Conservation (phyloP, 225 moss, liverwort and hornwort genomes). For the Antitrichia curtipendula region DNA sequence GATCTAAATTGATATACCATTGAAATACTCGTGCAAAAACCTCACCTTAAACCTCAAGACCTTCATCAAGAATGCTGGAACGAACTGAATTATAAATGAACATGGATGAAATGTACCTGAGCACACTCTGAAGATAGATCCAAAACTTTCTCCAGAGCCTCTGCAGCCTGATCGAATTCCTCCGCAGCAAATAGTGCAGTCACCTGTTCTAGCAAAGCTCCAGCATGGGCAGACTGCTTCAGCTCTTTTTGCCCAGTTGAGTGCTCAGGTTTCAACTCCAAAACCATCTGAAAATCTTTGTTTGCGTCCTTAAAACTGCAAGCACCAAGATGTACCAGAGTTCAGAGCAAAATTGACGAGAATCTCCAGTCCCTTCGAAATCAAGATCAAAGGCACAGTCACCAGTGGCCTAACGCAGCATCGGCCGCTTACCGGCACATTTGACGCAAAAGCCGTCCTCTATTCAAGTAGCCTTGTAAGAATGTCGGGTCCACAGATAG, state of each 20-base stretch:
- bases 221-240: conserved; percentile 41
- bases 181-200: conserved; percentile 36
- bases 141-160: conserved; percentile 49
- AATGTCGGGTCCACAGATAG: conserved; percentile 59
- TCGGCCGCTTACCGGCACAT: conserved; percentile 56
- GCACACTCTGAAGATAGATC: conserved; percentile 23
- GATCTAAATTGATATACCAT: not conserved
- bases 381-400: not conserved
- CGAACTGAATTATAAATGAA: not conserved
- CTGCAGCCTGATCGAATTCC: conserved; percentile 43
- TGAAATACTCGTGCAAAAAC: not conserved
- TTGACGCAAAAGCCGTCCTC: conserved; percentile 74
- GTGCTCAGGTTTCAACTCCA: conserved; percentile 68
- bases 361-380: not conserved
- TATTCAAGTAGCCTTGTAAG: conserved; percentile 71
- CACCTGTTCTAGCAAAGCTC: conserved; percentile 36
- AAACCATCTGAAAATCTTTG: conserved; percentile 49
- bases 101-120: conserved; percentile 7
- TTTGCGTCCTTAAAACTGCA: conserved; percentile 71
- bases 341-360: not conserved
- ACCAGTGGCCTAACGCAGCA: not conserved
- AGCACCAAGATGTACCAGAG: not conserved
- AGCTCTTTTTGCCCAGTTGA: conserved; percentile 53
- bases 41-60: not conserved
- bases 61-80: not conserved